phyloP scores from a whole-genome alignment of 257 asterid genomes.

The Petunia axillaris region DNA sequence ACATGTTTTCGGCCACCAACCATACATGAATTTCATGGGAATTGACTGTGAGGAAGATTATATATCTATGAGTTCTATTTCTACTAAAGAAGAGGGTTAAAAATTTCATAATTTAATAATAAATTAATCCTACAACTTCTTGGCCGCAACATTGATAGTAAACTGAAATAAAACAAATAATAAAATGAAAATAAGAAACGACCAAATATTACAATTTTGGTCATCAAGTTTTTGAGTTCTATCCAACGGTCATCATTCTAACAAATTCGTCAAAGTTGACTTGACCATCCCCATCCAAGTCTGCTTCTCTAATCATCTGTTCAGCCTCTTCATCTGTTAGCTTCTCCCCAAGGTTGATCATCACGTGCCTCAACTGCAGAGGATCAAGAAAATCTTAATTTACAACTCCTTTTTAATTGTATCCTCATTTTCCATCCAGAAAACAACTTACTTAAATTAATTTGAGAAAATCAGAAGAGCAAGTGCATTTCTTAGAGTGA shows the following conservation, averaged over 20 bases:
- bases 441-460: background rate
- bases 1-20: no score
- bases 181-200: background rate
- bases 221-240: background rate
- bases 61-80: no score
- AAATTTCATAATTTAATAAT: background rate
- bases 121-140: conserved; percentile 23
- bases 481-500: conserved; percentile 21
- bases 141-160: background rate
- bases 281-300: conserved; percentile 57
- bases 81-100: background rate
- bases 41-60: no score
- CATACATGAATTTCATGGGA: no score
- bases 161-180: background rate
- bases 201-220: background rate
- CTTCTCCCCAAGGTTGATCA: conserved; percentile 52
- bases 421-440: background rate
- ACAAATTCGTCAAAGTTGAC: conserved; percentile 56
- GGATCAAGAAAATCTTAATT: background rate
- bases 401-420: no score
- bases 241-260: conserved; percentile 44
- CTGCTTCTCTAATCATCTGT: conserved; percentile 53
- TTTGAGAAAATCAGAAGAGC: conserved; percentile 15
- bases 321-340: conserved; percentile 49
- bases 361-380: conserved; percentile 49